A percentile compares a stretch with the other conserved stretches of the same genome.
Evolutionary conservation across 2,329 filamentous ascomycete genomes (phyloP).

Genomic region (Penicillium sp.): DNA sequence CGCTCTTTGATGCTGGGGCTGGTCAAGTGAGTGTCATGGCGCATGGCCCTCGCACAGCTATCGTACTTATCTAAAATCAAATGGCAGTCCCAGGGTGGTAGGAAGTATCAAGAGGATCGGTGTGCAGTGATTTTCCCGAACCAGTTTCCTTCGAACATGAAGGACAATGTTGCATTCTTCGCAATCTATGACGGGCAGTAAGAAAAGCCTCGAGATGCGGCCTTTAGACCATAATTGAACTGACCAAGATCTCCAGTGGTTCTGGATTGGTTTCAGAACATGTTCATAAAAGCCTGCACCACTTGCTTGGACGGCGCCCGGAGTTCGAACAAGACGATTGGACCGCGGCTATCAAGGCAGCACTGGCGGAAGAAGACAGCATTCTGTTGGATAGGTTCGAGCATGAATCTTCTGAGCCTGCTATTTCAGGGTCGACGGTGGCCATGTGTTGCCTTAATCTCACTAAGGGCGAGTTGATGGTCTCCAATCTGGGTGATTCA

Average conservation of each 20-base stretch:
- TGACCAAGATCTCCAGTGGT: constrained; percentile 25
- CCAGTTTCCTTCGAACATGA: constrained; percentile 29
- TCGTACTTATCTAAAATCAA: constrained; percentile 1
- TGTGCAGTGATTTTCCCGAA: constrained; percentile 31
- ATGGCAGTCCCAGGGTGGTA: constrained; percentile 31
- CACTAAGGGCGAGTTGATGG: constrained; percentile 32
- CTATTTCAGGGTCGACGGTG: constrained; percentile 35
- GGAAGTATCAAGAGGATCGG: constrained; percentile 35
- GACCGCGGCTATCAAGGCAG: constrained; percentile 31
- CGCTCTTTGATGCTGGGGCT: constrained; percentile 34
- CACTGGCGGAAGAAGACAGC: constrained; percentile 32
- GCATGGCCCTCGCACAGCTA: not conserved
- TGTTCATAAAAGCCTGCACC: constrained; percentile 30
- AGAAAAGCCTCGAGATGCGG: constrained; percentile 8
- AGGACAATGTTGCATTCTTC: constrained; percentile 34
- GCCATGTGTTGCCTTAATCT: constrained; percentile 37
- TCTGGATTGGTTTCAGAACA: constrained; percentile 35
- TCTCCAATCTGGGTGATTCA: constrained; percentile 39
- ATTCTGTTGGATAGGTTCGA: constrained; percentile 30
- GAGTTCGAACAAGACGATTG: constrained; percentile 34
- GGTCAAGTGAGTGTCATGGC: constrained; percentile 26
- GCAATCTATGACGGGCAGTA: constrained; percentile 41
- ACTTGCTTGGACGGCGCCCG: constrained; percentile 29
- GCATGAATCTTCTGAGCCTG: constrained; percentile 27
- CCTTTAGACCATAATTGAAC: too few relatives aligned